A percentile compares a stretch with the other conserved stretches of the same genome.
These are phyloP conservation scores for Trichoderma cornu-damae DNA, from an alignment of 2,329 filamentous ascomycete species.

Conservation along the genomic window DNA sequence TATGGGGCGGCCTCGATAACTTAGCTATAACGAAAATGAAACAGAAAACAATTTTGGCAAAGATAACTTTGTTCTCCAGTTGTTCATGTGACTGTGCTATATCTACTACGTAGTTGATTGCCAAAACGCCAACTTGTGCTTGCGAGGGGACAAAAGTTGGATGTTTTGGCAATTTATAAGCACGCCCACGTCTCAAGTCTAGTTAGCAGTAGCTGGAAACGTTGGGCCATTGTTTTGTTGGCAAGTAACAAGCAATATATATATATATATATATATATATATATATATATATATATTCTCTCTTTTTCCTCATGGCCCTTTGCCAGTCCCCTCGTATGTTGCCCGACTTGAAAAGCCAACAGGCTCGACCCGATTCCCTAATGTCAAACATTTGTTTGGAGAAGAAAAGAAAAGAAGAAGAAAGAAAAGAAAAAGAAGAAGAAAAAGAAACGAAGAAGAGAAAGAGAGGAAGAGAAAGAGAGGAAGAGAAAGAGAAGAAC, in stretches of 20 bases:
- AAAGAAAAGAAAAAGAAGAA: background rate
- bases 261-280: too few relatives aligned
- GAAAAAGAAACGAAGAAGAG: too few relatives aligned
- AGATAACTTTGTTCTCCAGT: background rate
- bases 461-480: background rate
- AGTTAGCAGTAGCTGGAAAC: too few relatives aligned
- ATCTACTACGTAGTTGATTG: too few relatives aligned
- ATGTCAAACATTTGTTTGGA: background rate
- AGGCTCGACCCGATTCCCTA: background rate
- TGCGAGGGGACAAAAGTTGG: too few relatives aligned
- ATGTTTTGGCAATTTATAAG: too few relatives aligned
- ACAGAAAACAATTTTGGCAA: constrained; percentile 14
- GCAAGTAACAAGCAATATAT: too few relatives aligned
- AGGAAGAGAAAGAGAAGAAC: background rate
- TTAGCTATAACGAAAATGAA: constrained; percentile 5
- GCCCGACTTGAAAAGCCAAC: background rate
- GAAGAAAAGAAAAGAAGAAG: too few relatives aligned
- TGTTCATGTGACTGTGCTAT: background rate
- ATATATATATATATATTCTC: too few relatives aligned
- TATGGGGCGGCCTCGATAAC: constrained; percentile 12
- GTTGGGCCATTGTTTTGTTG: too few relatives aligned
- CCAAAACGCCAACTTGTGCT: background rate
- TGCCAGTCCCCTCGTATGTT: background rate
- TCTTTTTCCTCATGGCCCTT: background rate
- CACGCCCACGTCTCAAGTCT: too few relatives aligned